Percentiles rank a stretch among this genome's conserved stretches.
Evolutionary conservation across 2,329 filamentous ascomycete species (phyloP).

Genomic region (Arthrinium puccinioides): DNA sequence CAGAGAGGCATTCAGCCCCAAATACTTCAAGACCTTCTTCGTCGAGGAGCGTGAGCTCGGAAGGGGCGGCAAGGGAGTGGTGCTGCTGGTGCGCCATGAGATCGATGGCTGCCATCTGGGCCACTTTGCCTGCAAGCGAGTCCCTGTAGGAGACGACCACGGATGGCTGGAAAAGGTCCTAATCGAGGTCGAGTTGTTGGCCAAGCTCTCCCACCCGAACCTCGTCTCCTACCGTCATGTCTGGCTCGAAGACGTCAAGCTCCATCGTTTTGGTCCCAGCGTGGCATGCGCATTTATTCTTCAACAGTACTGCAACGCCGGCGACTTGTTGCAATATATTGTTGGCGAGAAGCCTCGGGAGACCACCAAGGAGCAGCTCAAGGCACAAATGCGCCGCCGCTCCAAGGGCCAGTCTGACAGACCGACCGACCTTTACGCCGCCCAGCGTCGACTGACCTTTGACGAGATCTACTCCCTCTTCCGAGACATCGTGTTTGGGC

Average conservation of each 20-base stretch:
- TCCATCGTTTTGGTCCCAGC: constrained; percentile 80
- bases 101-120: constrained; percentile 84
- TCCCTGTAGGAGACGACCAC: constrained; percentile 91
- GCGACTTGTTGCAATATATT: constrained; percentile 83
- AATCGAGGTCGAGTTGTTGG: constrained; percentile 85
- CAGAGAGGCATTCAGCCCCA: constrained; percentile 77
- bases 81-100: constrained; percentile 86
- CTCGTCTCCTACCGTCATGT: constrained; percentile 95
- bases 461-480: constrained; percentile 98
- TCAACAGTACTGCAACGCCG: constrained; percentile 94
- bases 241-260: constrained; percentile 84
- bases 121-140: constrained; percentile 92
- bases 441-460: constrained; percentile 49
- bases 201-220: constrained; percentile 88
- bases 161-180: constrained; percentile 92
- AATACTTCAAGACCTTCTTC: constrained; percentile 92
- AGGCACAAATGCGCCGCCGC: constrained; percentile 74
- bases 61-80: constrained; percentile 87
- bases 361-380: constrained; percentile 75
- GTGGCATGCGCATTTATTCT: constrained; percentile 95
- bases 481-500: constrained; percentile 85
- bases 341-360: constrained; percentile 58
- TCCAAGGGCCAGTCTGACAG: constrained; percentile 71
- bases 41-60: constrained; percentile 82
- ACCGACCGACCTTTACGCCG: constrained; percentile 37